Evolutionary conservation across 2,329 filamentous ascomycete genomes (phyloP).

Genomic region (Ceratocystis diversiconidia): DNA sequence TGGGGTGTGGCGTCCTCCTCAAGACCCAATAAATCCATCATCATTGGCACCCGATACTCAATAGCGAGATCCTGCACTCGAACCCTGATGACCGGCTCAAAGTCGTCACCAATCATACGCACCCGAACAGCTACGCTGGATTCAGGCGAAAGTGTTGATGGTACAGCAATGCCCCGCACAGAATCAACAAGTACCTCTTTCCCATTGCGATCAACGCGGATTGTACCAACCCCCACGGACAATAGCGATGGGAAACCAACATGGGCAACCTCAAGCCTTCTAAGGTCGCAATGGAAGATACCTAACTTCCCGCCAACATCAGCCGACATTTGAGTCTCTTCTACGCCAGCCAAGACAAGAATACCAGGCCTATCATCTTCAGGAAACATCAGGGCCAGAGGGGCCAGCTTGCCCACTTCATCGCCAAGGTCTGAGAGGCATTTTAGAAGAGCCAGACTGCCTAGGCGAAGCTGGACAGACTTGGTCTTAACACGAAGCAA

Average conservation of each 20-base stretch:
- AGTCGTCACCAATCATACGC: constrained; percentile 82
- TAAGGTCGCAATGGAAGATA: constrained; percentile 40
- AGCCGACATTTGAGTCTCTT: constrained; percentile 45
- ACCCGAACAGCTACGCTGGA: constrained; percentile 56
- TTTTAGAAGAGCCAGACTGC: constrained; percentile 49
- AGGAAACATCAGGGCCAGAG: constrained; percentile 83
- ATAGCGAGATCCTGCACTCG: constrained; percentile 70
- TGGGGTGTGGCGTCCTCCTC: constrained; percentile 52
- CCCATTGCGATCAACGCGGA: constrained; percentile 50
- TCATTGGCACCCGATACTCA: constrained; percentile 77
- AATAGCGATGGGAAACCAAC: constrained; percentile 74
- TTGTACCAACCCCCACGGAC: constrained; percentile 55
- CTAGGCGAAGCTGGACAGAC: constrained; percentile 46
- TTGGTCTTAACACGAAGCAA: constrained; percentile 60
- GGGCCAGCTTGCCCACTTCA: constrained; percentile 69
- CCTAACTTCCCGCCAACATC: constrained; percentile 59
- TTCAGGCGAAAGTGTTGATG: constrained; percentile 20
- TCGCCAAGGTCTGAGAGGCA: constrained; percentile 57
- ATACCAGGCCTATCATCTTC: constrained; percentile 90
- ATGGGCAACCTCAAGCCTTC: constrained; percentile 57
- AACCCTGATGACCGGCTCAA: constrained; percentile 78
- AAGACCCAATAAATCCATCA: constrained; percentile 66
- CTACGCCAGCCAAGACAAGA: constrained; percentile 56
- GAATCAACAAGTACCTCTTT: constrained; percentile 58
- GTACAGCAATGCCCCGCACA: constrained; percentile 22